Base-by-base conservation (phyloP, 2,329 filamentous ascomycete species). In the Moelleriella libera region DNA sequence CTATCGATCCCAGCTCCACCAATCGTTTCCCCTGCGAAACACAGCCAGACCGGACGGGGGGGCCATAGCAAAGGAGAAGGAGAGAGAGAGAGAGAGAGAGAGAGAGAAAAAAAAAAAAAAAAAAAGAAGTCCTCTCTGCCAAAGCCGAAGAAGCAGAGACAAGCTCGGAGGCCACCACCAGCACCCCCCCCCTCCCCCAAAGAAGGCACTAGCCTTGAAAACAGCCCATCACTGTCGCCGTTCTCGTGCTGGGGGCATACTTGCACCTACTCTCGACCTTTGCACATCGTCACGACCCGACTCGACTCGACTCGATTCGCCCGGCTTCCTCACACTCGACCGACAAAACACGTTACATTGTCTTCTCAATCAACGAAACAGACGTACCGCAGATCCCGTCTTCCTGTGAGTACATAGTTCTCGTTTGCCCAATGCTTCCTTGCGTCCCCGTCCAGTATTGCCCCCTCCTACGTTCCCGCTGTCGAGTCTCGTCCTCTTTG, bases 401-500 rank as follows among this genome's bases (percentile, higher is more conserved):
- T n/a, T n/a, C n/a, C n/a, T n/a, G n/a, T n/a, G n/a, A n/a, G n/a
- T n/a, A 41, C 40, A 6, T 30, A 11, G 10, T n/a, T 43, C 41
- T 30, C 21, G 34, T 43, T 21, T 34, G 14, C 45, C 41, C 30
- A 37, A 37, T 45, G 46, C 47, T 29, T 48, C 34, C 46, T 21
- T 47, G 45, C 47, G 39, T 49, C n/a, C 11, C 11, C 32, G 32
- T 11, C 11, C 7, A 37, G 32, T 37, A 7, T 37, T n/a, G 10
- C 47, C 47, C 43, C 30, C 44, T 43, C 43, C 46, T 43, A 39
- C 32, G 12, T 32, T n/a, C 44, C 45, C 46, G 41, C 14, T 39
- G 41, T 48, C 50, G 32, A 37, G 32, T 11, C 32, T 7, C 11
- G 40, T 41, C 45, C 47, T 48, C 44, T 43, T 45, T 48, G 39